phyloP scores from a whole-genome alignment of 2,329 filamentous ascomycete species.

The Epichloe scottii region DNA sequence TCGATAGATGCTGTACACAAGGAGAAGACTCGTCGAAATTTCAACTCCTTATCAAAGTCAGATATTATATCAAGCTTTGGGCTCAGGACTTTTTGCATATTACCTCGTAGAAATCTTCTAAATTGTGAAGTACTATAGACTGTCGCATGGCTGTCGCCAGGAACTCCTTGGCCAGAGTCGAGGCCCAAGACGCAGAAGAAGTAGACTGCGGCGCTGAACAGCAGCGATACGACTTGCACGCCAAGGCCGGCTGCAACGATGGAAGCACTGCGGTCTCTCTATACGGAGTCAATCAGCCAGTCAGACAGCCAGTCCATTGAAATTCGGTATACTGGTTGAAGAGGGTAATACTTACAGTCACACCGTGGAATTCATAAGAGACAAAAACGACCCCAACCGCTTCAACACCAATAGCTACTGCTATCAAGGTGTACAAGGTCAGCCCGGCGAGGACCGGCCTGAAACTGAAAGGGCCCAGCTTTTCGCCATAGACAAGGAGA shows the following conservation, averaged over 20 bases:
- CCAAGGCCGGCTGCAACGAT: slow-evolving; percentile 32
- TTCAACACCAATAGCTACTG: slow-evolving; percentile 24
- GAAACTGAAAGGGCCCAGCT: slow-evolving; percentile 21
- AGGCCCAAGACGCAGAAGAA: slow-evolving; percentile 29
- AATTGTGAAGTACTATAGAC: slow-evolving; percentile 32
- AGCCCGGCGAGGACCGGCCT: slow-evolving; percentile 21
- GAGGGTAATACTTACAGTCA: slow-evolving; percentile 20
- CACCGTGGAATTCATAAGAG: slow-evolving; percentile 19
- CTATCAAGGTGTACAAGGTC: slow-evolving; percentile 21
- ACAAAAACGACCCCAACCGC: slow-evolving; percentile 29
- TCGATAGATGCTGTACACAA: slow-evolving; percentile 29
- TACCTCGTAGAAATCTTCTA: slow-evolving; percentile 32
- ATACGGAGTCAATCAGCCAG: slow-evolving; percentile 9
- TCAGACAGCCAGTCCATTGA: too few species aligned
- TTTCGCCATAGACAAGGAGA: slow-evolving; percentile 32
- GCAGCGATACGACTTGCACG: slow-evolving; percentile 29
- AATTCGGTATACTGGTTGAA: too few species aligned
- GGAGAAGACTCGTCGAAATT: slow-evolving; percentile 22
- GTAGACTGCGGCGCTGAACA: slow-evolving; percentile 25
- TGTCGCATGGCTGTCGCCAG: slow-evolving; percentile 25
- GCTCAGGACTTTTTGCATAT: not conserved
- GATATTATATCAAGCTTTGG: not conserved
- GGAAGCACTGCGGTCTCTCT: slow-evolving; percentile 22
- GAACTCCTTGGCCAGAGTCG: slow-evolving; percentile 21
- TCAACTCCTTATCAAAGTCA: slow-evolving; percentile 21